phyloP scores from a whole-genome alignment of 371 early-diverging fungal species.

The Capillidium rhysosporum region DNA sequence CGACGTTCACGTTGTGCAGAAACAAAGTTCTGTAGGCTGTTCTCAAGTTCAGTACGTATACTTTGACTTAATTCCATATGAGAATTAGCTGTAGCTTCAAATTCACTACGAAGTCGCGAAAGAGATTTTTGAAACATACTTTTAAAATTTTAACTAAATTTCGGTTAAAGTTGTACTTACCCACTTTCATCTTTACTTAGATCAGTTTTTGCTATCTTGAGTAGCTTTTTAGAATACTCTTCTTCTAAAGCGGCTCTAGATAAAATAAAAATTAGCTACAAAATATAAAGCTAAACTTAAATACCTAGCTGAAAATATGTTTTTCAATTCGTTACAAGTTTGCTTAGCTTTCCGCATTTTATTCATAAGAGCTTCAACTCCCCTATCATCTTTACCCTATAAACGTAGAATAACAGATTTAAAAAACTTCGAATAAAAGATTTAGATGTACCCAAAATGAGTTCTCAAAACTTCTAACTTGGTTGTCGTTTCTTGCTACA shows the following conservation, averaged over 20 bases:
- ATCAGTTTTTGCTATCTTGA: constrained; percentile 51
- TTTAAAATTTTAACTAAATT: background rate
- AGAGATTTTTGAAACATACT: constrained; percentile 45
- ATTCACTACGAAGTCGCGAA: constrained; percentile 46
- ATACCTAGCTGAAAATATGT: constrained; percentile 24
- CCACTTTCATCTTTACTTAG: constrained; percentile 77
- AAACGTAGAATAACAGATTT: background rate
- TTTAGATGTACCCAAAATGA: constrained; percentile 5
- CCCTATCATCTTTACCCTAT: constrained; percentile 70
- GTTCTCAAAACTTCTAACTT: constrained; percentile 2
- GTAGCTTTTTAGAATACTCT: constrained; percentile 60
- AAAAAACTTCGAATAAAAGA: too few relatives aligned
- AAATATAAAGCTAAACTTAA: background rate
- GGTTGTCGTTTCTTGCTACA: background rate
- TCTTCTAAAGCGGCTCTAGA: constrained; percentile 62
- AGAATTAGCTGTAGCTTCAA: constrained; percentile 52
- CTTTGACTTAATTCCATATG: constrained; percentile 60
- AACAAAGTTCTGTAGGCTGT: constrained; percentile 51
- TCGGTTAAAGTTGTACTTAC: constrained; percentile 15
- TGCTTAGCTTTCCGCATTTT: constrained; percentile 71
- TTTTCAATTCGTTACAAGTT: constrained; percentile 54
- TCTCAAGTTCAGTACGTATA: constrained; percentile 52
- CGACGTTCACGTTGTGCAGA: constrained; percentile 54
- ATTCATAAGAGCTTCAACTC: constrained; percentile 55
- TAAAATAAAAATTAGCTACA: background rate